phyloP scores from a whole-genome alignment of 2,329 filamentous ascomycete genomes.

The Diplodia scrobiculata region DNA sequence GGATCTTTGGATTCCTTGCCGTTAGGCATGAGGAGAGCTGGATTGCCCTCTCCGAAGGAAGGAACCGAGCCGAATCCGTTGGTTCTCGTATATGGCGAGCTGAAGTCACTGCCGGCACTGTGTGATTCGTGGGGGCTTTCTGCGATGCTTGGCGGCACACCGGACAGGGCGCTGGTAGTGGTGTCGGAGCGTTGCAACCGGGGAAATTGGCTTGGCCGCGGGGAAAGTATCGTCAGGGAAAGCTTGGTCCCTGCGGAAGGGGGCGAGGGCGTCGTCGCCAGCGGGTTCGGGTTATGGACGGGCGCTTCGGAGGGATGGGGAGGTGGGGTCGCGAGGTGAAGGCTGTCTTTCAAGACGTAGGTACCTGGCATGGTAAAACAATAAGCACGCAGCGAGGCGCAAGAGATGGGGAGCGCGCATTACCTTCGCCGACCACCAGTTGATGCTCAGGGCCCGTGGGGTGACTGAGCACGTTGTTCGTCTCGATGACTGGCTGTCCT shows the following conservation, averaged over 20 bases:
- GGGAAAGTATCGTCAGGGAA: conserved; percentile 72
- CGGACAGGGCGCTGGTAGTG: conserved; percentile 46
- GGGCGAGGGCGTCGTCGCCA: conserved; percentile 81
- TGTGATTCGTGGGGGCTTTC: conserved; percentile 49
- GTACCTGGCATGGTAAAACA: conserved; percentile 62
- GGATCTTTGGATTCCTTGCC: conserved; percentile 68
- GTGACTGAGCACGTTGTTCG: conserved; percentile 82
- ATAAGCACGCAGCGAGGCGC: conserved; percentile 29
- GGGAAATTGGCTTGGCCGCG: conserved; percentile 49
- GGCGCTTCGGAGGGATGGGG: conserved; percentile 94
- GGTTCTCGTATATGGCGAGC: conserved; percentile 38
- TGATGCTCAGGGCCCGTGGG: conserved; percentile 83
- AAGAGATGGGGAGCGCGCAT: conserved; percentile 30
- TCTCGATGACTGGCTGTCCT: conserved; percentile 69
- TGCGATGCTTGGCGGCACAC: conserved; percentile 51
- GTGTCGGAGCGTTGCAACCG: conserved; percentile 48
- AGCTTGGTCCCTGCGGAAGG: conserved; percentile 82
- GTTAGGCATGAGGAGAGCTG: conserved; percentile 62
- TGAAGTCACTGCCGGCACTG: conserved; percentile 50
- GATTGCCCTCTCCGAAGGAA: conserved; percentile 84
- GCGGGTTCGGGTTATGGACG: conserved; percentile 81
- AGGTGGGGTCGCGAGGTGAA: conserved; percentile 89
- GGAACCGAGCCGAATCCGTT: conserved; percentile 50
- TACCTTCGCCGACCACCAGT: conserved; percentile 91
- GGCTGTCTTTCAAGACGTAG: conserved; percentile 85